phyloP scores from a whole-genome alignment of 108 stramenopile species.

The Skeletonema marinoi region DNA sequence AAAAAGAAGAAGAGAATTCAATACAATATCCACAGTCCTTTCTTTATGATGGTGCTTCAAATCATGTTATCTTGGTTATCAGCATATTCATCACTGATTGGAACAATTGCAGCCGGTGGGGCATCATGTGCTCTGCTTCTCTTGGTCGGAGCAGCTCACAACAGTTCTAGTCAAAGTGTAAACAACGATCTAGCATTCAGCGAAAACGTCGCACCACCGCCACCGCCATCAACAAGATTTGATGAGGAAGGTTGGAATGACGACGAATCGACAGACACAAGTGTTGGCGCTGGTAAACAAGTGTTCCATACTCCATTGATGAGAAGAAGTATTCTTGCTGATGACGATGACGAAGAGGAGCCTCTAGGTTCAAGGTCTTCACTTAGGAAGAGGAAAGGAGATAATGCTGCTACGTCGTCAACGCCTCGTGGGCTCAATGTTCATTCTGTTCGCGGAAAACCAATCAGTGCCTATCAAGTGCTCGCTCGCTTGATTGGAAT shows the following conservation, averaged over 20 bases:
- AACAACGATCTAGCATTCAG: conserved; percentile 23
- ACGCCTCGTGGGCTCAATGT: background rate
- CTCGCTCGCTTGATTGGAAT: conserved; percentile 37
- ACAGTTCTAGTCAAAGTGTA: background rate
- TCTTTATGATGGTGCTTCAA: conserved; percentile 27
- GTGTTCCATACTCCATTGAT: conserved; percentile 47
- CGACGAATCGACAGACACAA: conserved; percentile 48
- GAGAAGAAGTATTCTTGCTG: conserved; percentile 43
- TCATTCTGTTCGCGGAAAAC: background rate
- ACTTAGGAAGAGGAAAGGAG: conserved; percentile 34
- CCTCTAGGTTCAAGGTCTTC: conserved; percentile 20
- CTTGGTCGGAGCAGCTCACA: conserved; percentile 22
- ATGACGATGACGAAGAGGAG: conserved; percentile 51
- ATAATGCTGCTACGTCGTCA: conserved; percentile 1
- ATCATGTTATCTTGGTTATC: conserved; percentile 34
- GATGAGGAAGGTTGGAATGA: conserved; percentile 24
- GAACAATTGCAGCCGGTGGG: conserved; percentile 34
- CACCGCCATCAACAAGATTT: conserved; percentile 13
- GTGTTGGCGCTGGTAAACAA: conserved; percentile 34
- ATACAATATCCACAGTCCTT: conserved; percentile 16
- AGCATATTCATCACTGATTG: conserved; percentile 36
- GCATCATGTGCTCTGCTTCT: conserved; percentile 24
- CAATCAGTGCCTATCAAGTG: conserved; percentile 16
- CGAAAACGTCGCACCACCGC: conserved; percentile 31
- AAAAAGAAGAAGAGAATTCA: conserved; percentile 15